Conservation (phyloP, 345 rosid genomes). For the Hypericum perforatum region DNA sequence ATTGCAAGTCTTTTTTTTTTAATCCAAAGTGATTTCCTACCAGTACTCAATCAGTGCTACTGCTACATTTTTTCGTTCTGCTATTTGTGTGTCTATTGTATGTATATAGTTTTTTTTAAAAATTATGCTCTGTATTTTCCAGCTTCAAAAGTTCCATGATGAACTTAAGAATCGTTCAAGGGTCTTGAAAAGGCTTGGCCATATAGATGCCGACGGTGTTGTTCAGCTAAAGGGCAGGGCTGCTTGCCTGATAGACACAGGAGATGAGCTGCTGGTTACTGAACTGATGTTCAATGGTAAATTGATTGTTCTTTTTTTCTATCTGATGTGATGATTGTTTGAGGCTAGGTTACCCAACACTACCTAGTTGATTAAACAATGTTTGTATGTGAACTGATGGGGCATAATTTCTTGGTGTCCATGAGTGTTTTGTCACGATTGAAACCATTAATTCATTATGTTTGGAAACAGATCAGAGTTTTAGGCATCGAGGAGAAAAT, state of each 20-base stretch:
- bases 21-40: too few relatives aligned
- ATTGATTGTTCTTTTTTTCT: neutral
- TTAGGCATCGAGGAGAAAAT: too few relatives aligned
- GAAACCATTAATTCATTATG: too few relatives aligned
- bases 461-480: too few relatives aligned
- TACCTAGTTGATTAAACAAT: too few relatives aligned
- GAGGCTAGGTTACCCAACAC: too few relatives aligned
- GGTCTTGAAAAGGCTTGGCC: slow-evolving; percentile 92
- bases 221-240: slow-evolving; percentile 94
- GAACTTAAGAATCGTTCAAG: slow-evolving; percentile 89
- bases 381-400: too few relatives aligned
- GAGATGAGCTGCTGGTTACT: slow-evolving; percentile 96
- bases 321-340: too few relatives aligned
- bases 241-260: slow-evolving; percentile 98
- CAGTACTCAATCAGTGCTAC: too few relatives aligned
- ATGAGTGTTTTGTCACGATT: neutral
- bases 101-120: neutral
- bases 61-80: neutral
- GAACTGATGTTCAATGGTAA: slow-evolving; percentile 97
- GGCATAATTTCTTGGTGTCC: neutral
- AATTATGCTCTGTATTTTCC: slow-evolving; percentile 16
- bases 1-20: too few relatives aligned
- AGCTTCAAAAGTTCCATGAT: slow-evolving; percentile 94
- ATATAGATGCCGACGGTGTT: slow-evolving; percentile 74
- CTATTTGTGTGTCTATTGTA: neutral